Evolutionary conservation across 2,329 filamentous ascomycete species (phyloP).

Genomic region (Parastagonospora nodorum): DNA sequence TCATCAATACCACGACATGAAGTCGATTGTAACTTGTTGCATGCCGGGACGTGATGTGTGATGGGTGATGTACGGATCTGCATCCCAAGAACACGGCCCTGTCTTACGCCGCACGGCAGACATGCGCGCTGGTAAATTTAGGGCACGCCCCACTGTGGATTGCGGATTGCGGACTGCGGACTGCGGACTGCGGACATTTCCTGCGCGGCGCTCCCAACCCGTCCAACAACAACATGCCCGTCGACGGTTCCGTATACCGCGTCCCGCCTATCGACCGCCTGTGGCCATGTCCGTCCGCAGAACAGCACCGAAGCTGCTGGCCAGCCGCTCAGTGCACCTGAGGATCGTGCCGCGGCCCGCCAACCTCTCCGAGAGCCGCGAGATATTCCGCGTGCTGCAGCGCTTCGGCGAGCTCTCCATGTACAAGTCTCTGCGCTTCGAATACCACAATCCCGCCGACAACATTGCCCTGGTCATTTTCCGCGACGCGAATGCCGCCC

Average conservation of each 20-base stretch:
- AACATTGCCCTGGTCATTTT: conserved; percentile 55
- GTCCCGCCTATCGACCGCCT: too few species aligned
- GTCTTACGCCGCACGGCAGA: conserved; percentile 10
- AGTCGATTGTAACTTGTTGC: neutral
- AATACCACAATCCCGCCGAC: conserved; percentile 48
- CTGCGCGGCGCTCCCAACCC: neutral
- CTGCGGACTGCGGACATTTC: conserved; percentile 6
- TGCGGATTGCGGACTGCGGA: conserved; percentile 8
- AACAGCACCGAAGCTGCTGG: conserved; percentile 30
- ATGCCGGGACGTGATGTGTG: neutral
- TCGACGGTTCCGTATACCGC: conserved; percentile 1
- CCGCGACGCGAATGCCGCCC: conserved; percentile 47
- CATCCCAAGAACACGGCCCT: conserved; percentile 16
- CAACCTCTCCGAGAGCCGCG: conserved; percentile 55
- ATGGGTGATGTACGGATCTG: conserved; percentile 7
- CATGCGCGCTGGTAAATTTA: conserved; percentile 24
- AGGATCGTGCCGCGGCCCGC: conserved; percentile 54
- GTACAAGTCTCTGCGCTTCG: conserved; percentile 51
- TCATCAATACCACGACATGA: conserved; percentile 13
- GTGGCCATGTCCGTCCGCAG: conserved; percentile 35
- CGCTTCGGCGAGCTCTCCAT: conserved; percentile 56
- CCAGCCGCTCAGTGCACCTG: conserved; percentile 53
- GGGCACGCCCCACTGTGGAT: conserved; percentile 20
- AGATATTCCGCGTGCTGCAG: conserved; percentile 54
- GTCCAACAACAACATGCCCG: neutral